Evolutionary conservation across 306 rosid species (phyloP).

Genomic region (Citrullus amarus): DNA sequence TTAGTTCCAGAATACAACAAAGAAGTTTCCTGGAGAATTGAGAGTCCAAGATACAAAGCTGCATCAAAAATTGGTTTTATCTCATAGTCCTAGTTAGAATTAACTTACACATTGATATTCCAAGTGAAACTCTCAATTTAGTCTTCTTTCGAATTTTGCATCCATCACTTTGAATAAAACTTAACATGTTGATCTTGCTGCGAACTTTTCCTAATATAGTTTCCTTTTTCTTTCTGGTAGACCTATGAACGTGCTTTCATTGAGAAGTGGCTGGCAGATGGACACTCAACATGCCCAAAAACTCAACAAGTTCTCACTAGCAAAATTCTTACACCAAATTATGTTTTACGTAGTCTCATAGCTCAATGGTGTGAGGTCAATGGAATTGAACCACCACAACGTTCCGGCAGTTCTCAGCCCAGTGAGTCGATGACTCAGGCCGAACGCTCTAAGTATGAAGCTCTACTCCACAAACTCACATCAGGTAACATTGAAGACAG

Average conservation of each 20-base stretch:
- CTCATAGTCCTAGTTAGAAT: neutral
- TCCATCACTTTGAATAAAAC: neutral
- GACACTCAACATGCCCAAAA: slow-evolving; percentile 87
- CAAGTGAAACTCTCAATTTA: neutral
- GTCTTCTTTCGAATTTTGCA: neutral
- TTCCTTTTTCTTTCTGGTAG: slow-evolving; percentile 38
- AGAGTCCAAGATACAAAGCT: neutral
- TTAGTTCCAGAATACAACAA: neutral
- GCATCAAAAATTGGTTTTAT: neutral
- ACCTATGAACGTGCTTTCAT: slow-evolving; percentile 87
- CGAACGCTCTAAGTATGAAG: slow-evolving; percentile 53
- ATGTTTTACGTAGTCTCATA: slow-evolving; percentile 77
- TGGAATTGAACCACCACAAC: slow-evolving; percentile 85
- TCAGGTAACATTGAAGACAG: slow-evolving; percentile 58
- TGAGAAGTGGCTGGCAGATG: slow-evolving; percentile 81
- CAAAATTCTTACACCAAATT: slow-evolving; percentile 77
- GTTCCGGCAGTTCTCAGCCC: slow-evolving; percentile 49
- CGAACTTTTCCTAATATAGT: slow-evolving; percentile 1
- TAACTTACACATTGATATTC: neutral
- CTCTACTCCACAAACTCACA: slow-evolving; percentile 52
- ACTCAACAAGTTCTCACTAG: slow-evolving; percentile 67
- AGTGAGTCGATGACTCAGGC: slow-evolving; percentile 50
- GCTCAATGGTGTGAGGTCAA: slow-evolving; percentile 91
- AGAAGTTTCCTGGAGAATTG: neutral
- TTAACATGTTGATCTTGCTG: neutral